Base-by-base conservation (phyloP, 345 rosid species). In the Eucalyptus cloeziana region DNA sequence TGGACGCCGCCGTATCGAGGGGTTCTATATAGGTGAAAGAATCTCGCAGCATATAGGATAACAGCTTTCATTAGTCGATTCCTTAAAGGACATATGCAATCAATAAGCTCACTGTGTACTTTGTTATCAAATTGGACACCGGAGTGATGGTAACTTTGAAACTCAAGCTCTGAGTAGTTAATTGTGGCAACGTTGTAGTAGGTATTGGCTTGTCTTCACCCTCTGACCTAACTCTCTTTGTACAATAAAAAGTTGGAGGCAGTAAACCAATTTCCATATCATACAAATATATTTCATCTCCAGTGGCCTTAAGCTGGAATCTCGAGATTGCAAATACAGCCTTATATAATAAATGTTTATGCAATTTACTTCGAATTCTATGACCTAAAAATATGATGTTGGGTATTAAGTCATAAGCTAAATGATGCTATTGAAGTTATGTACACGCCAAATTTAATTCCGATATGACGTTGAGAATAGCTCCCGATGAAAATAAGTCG, bases 1-100 rank as follows among this genome's bases (percentile, higher is more conserved):
- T 97, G 98, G 98, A 95, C 96, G 47, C 97, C 98, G 0, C 89
- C 98, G 1, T 96, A 95, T 87, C 94, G 97, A 92, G 97, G 98
- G 58, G 93, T 94, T 86, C 92, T 95, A 89, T 95, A 97, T 89
- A 93, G 96, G 88, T 96, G 90, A 93, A 60, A 64, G 49, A 11
- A 49, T 9, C 27, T 37, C 15, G 62, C 25, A 58, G 30, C 15
- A 76, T 37, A 76, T 76, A 76, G 85, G 30, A 40, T 76, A 22
- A 76, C 85, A 40, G 85, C 85, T 76, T 76, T 40, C 30, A 76
- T 37, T 40, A 76, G 85, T 40, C 47, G 30, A 76, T 40, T 40
- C 83, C 83, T 76, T 3, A 76, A 7, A 76, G 45, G 47, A 12
- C 43, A 40, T 76, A 76, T 76, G 85, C 47, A 76, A 76, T 76